phyloP scores from a whole-genome alignment of 495 filamentous ascomycete species.

The Amniculicola lignicola region DNA sequence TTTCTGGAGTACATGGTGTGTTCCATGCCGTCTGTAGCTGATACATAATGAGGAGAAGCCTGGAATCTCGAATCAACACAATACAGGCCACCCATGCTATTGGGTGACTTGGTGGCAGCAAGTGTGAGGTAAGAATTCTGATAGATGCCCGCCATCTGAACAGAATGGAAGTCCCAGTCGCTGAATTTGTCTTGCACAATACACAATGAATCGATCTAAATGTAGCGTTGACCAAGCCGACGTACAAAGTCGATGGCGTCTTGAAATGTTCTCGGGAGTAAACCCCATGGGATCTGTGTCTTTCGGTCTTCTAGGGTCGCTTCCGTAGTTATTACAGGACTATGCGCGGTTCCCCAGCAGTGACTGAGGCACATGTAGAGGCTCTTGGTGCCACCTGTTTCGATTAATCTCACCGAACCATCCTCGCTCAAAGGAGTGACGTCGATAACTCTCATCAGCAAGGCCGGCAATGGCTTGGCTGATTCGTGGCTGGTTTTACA shows the following conservation, averaged over 20 bases:
- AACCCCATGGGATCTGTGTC: neutral
- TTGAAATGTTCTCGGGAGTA: slow-evolving; percentile 6
- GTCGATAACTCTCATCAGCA: neutral
- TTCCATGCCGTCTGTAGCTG: neutral
- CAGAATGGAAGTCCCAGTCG: neutral
- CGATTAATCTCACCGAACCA: neutral
- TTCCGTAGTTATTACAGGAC: neutral
- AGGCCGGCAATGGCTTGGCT: too few relatives aligned
- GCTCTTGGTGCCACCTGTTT: neutral
- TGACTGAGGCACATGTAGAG: neutral
- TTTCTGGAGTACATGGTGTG: neutral
- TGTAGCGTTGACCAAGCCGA: slow-evolving; percentile 4
- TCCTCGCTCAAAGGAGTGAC: neutral
- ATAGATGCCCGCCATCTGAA: slow-evolving; percentile 4
- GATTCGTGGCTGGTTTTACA: too few relatives aligned
- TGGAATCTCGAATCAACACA: neutral
- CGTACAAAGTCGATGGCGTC: neutral
- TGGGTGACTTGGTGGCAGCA: neutral
- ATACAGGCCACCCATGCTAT: neutral
- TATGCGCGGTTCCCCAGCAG: neutral
- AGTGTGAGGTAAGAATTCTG: neutral
- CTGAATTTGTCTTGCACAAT: slow-evolving; percentile 13
- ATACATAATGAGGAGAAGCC: neutral
- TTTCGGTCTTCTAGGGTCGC: neutral
- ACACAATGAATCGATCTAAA: slow-evolving; percentile 19